A percentile compares a stretch with the other conserved stretches of the same genome.
Conservation (phyloP, 1,139 yeast genomes). For the Diutina mesorugosa region DNA sequence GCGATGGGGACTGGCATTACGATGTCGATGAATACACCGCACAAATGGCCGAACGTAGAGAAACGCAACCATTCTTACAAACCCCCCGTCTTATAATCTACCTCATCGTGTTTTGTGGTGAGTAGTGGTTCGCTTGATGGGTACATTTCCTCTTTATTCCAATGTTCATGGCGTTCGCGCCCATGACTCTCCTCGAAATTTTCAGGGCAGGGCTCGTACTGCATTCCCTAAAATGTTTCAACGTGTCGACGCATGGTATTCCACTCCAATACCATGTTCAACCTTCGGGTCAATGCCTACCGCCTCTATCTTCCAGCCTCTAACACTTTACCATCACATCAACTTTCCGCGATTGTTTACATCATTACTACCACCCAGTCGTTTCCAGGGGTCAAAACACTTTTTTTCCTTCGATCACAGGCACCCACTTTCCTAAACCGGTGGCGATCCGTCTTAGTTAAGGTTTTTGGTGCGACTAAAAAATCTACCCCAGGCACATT, state of each 20-base stretch:
- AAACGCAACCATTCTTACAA: constrained; percentile 5
- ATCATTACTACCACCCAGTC: too few relatives aligned
- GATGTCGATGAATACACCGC: constrained; percentile 25
- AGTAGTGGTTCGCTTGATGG: constrained; percentile 3
- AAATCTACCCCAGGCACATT: background rate
- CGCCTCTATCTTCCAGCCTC: too few relatives aligned
- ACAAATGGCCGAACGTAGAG: constrained; percentile 43
- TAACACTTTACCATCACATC: too few relatives aligned
- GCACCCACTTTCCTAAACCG: background rate
- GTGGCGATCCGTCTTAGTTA: background rate
- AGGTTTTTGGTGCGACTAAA: background rate
- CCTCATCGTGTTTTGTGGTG: constrained; percentile 8
- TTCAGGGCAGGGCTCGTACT: background rate
- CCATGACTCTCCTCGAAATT: background rate
- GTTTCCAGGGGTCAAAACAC: background rate
- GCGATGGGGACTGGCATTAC: constrained; percentile 27
- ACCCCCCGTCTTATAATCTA: constrained; percentile 27
- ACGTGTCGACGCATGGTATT: too few relatives aligned
- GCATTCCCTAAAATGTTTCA: background rate
- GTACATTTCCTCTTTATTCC: background rate
- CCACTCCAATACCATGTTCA: too few relatives aligned
- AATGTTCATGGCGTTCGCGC: background rate
- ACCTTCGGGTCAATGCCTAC: too few relatives aligned
- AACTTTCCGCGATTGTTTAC: too few relatives aligned
- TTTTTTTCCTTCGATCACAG: background rate